Conservation (phyloP, 345 rosid genomes). For the Sonneratia caseolaris region DNA sequence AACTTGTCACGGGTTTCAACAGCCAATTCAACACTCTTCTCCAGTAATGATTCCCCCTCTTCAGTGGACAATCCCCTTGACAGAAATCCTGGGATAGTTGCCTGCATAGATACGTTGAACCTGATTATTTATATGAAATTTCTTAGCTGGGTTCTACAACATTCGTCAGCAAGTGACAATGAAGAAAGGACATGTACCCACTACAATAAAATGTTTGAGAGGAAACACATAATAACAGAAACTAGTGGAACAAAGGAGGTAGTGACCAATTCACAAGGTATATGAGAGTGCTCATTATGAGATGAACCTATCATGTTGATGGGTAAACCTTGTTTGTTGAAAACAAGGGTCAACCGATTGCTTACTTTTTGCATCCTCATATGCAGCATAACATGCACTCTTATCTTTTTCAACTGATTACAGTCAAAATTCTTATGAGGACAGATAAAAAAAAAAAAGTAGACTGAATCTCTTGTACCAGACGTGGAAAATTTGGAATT, state of each 20-base stretch:
- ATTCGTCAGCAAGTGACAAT: background rate
- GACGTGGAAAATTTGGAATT: too few species aligned
- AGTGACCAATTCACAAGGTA: background rate
- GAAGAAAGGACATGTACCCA: background rate
- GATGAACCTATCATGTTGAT: background rate
- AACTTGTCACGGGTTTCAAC: conserved; percentile 73
- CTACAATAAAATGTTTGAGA: too few species aligned
- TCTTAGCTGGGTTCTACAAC: background rate
- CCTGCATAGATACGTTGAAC: conserved; percentile 24
- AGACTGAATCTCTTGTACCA: too few species aligned
- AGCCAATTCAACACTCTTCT: conserved; percentile 66
- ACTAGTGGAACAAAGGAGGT: background rate
- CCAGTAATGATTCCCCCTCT: conserved; percentile 53
- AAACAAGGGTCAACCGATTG: background rate
- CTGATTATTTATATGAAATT: background rate
- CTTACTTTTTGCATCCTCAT: background rate
- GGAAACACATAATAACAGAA: too few species aligned
- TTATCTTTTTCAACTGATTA: background rate
- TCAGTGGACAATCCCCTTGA: conserved; percentile 66
- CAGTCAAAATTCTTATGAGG: background rate
- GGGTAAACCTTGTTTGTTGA: background rate
- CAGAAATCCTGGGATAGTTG: conserved; percentile 74
- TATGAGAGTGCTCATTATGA: background rate
- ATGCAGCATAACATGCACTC: background rate
- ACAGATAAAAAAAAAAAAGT: background rate